phyloP scores from a whole-genome alignment of 768 basidiomycete genomes.

The Auricularia auricula-judae region DNA sequence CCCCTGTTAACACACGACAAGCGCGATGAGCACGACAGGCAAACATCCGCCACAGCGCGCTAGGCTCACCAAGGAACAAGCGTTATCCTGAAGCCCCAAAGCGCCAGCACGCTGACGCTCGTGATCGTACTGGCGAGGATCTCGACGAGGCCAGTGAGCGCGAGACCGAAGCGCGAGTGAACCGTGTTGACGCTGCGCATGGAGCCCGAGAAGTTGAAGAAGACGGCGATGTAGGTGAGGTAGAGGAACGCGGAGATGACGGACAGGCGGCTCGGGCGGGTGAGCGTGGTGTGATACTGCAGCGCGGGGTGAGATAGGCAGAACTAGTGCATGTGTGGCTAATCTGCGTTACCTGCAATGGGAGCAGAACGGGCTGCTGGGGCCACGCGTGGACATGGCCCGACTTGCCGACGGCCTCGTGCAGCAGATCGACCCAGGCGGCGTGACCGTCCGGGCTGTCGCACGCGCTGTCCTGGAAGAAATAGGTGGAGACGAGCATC shows the following conservation, averaged over 20 bases:
- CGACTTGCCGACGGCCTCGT: slow-evolving; percentile 26
- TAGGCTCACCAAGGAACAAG: slow-evolving; percentile 73
- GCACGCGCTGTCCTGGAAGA: slow-evolving; percentile 70
- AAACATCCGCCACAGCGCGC: slow-evolving; percentile 3
- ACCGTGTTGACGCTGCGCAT: slow-evolving; percentile 72
- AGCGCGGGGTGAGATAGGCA: slow-evolving; percentile 2
- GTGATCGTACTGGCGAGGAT: slow-evolving; percentile 89
- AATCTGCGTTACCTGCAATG: slow-evolving; percentile 30
- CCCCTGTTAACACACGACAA: slow-evolving; percentile 39
- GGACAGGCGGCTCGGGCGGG: slow-evolving; percentile 23
- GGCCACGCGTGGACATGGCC: slow-evolving; percentile 28
- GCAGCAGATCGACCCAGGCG: slow-evolving; percentile 50
- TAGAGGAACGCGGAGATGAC: slow-evolving; percentile 64
- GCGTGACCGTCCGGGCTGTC: slow-evolving; percentile 48
- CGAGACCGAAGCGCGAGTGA: slow-evolving; percentile 83
- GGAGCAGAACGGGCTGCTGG: slow-evolving; percentile 33
- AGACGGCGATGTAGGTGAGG: slow-evolving; percentile 65
- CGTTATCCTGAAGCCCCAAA: slow-evolving; percentile 79
- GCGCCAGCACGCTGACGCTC: slow-evolving; percentile 82
- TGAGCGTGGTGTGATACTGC: slow-evolving; percentile 12
- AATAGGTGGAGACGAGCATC: slow-evolving; percentile 71
- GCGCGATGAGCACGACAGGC: background rate
- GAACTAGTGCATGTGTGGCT: background rate
- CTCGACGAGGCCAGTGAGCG: slow-evolving; percentile 88
- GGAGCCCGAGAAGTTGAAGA: slow-evolving; percentile 63